Evolutionary conservation across 1,284 basidiomycete species (phyloP), one percentile per base, ranked within the genome.

Genomic region (Phlebopus sp.): DNA sequence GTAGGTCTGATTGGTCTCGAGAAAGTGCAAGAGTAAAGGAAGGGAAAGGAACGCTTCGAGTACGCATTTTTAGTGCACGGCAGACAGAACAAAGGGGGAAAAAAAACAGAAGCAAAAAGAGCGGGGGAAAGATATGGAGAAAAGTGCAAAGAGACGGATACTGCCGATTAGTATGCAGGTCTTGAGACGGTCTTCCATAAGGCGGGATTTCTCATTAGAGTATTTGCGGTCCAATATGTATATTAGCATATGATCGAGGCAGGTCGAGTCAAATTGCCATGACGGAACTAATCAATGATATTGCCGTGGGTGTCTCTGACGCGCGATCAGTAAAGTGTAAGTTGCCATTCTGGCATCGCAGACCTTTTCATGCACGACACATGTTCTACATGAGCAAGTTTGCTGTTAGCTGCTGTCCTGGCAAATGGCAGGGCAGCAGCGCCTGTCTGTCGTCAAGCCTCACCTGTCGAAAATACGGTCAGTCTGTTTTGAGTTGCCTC

Each of bases 181-280:
- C 45, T 37, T 46, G 44, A 18, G 23, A 15, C 31, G 45, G 45
- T 34, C n/a, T 40, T 41, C 18, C 38, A 40, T 40, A 47, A 34
- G 29, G 31, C 21, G 29, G 17, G 23, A 44, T 34, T 44, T 32
- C 35, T 34, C 32, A 13, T 39, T 39, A 44, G 15, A 36, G 23
- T 15, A 17, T 36, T 34, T 15, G 17, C 18, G 15, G 27, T 47
- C 30, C 37, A 32, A 23, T 47, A 18, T n/a, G n/a, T n/a, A n/a
- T 8, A 47, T 47, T 41, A 5, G 38, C 38, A 32, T 17, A 34
- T 34, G 45, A 25, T 41, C 45, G 15, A 46, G 30, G 37, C 29
- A 41, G 42, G 31, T 45, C 32, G 45, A 47, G 45, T 47, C 45
- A 41, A 17, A 40, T 40, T 47, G 45, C 38, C 19, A 41, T 38